Base-by-base conservation (phyloP, 164 flowering plant species). In the Chimonanthus praecox region DNA sequence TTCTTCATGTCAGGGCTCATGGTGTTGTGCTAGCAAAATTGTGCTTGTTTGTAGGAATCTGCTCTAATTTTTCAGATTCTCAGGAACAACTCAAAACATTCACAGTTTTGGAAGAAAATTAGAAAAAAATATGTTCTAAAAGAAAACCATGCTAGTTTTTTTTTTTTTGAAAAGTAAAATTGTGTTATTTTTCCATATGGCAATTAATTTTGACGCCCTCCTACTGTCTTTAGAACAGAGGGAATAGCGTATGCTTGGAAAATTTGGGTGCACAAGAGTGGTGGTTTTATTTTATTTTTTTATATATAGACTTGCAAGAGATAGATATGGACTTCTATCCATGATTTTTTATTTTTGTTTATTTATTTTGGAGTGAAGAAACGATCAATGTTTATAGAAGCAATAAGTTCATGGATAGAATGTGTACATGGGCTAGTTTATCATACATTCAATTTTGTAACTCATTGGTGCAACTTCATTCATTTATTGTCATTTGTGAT, bases 401-500 rank as follows among this genome's bases (percentile, higher is more conserved):
- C 33, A 33, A 33, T 33, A 33, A 33, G 33, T 33, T 33, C 33
- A 33, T 33, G 33, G 33, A 33, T 33, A 33, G 33, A 33, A 33
- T 33, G 33, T 33, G 33, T 33, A 33, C 33, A 33, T 33, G 33
- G 33, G 33, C 33, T 33, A 33, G 1, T 33, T 33, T 33, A 33
- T 33, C 33, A 33, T 33, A 33, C 33, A 33, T 33, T 33, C 33
- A 33, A 33, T 33, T 33, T 33, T 33, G 33, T 33, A 33, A 54
- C 16, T 54, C n/a, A 7, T 13, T 11, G 60, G 13, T 47, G 4
- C 70, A 49, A 7, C 4, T 66, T 51, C 8, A 18, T n/a, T 70
- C 58, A 73, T 20, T 6, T 47, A 33, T 46, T 69, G n/a, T 60
- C 4, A 65, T 65, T 68, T 67, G 58, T 73, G 33, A 33, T 74